Percentiles rank a stretch among this genome's conserved stretches.
These are phyloP conservation scores for Ceratocystiopsis brevicomis DNA, from an alignment of 2,329 filamentous ascomycete genomes.

Conservation along the genomic window DNA sequence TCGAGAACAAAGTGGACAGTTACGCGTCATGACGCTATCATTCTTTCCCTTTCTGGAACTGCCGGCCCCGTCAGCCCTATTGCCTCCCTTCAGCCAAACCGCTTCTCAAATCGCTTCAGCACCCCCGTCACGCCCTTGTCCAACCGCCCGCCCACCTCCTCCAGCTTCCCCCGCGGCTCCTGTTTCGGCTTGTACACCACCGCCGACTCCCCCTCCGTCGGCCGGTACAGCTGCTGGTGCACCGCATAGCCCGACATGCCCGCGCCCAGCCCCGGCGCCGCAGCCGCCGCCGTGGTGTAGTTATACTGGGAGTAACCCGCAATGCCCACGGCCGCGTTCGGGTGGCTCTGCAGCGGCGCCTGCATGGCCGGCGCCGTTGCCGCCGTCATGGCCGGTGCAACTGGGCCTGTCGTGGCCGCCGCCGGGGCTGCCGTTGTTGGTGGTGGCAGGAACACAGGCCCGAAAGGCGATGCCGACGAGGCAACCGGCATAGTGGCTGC, in stretches of 20 bases:
- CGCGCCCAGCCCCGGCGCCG: not conserved
- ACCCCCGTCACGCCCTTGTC: conserved; percentile 55
- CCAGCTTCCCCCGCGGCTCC: conserved; percentile 34
- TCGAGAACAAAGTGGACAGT: no score
- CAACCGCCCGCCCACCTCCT: conserved; percentile 44
- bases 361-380: not conserved
- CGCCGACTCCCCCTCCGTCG: conserved; percentile 39
- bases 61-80: no score
- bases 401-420: conserved; percentile 15
- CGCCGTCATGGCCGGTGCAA: conserved; percentile 11
- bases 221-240: conserved; percentile 52
- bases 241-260: conserved; percentile 30
- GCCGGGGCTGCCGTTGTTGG: conserved; percentile 21
- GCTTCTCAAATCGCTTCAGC: conserved; percentile 65
- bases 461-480: conserved; percentile 14
- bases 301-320: conserved; percentile 36
- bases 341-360: not conserved
- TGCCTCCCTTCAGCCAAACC: conserved; percentile 28
- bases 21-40: no score
- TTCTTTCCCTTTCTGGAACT: no score
- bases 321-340: conserved; percentile 12
- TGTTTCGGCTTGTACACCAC: conserved; percentile 25
- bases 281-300: conserved; percentile 15
- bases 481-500: conserved; percentile 29
- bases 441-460: conserved; percentile 21